Conservation (phyloP, 805 yeast species). For the Pichia eremophila region DNA sequence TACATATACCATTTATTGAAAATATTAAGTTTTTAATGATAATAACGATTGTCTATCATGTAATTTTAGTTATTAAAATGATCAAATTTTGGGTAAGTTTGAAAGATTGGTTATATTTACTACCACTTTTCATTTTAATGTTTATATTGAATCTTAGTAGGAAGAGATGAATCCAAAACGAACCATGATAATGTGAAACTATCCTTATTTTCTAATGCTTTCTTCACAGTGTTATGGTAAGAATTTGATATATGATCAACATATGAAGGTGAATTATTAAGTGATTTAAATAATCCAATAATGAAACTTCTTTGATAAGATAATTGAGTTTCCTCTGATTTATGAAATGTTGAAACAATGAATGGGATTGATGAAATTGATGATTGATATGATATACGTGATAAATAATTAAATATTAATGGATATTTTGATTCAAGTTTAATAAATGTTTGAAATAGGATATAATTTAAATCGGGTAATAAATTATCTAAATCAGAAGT, state of each 20-base stretch:
- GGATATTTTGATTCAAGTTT: slow-evolving; percentile 21
- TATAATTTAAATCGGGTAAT: slow-evolving; percentile 19
- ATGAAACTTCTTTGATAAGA: slow-evolving; percentile 15
- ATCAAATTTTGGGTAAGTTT: not conserved
- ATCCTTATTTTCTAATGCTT: slow-evolving; percentile 1
- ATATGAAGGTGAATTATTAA: slow-evolving; percentile 4
- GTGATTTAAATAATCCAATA: slow-evolving; percentile 19
- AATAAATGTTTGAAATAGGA: slow-evolving; percentile 17
- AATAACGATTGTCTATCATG: slow-evolving; percentile 3
- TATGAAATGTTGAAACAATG: slow-evolving; percentile 13
- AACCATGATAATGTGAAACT: slow-evolving; percentile 7
- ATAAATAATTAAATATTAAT: slow-evolving; percentile 20
- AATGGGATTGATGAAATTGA: slow-evolving; percentile 12
- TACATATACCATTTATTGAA: not conserved
- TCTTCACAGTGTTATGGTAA: slow-evolving; percentile 7
- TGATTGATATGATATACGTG: slow-evolving; percentile 13
- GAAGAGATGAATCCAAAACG: slow-evolving; percentile 10
- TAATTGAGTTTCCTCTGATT: slow-evolving; percentile 11
- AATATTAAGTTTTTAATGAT: slow-evolving; percentile 1
- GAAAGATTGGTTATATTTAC: slow-evolving; percentile 17
- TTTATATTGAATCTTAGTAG: slow-evolving; percentile 12
- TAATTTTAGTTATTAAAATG: slow-evolving; percentile 9
- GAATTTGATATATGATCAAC: slow-evolving; percentile 2
- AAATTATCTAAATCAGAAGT: not conserved
- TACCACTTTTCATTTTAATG: slow-evolving; percentile 19